These are phyloP conservation scores for Chlorophyllum brunneum DNA, from an alignment of 768 basidiomycete genomes.

Conservation along the genomic window DNA sequence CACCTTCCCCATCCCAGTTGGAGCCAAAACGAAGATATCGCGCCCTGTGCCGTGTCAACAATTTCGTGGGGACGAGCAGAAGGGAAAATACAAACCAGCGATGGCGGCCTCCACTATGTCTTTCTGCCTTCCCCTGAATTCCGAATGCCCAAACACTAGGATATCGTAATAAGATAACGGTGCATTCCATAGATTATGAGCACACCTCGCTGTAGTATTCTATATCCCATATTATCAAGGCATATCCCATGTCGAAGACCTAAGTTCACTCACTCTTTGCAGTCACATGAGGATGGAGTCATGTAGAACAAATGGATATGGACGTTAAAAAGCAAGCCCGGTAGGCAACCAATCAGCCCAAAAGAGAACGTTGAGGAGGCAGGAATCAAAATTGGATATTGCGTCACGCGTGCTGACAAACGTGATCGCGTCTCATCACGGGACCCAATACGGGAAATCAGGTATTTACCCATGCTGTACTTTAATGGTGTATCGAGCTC, in stretches of 20 bases:
- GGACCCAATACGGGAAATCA: neutral
- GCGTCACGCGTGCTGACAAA: neutral
- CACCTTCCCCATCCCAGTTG: conserved; percentile 90
- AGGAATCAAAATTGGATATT: too few relatives aligned
- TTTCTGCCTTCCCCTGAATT: conserved; percentile 75
- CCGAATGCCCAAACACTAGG: conserved; percentile 64
- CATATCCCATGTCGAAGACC: neutral
- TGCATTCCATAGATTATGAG: neutral
- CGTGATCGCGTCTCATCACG: neutral
- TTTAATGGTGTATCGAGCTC: neutral
- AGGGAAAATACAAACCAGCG: conserved; percentile 35
- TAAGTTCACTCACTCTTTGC: neutral
- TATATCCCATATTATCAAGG: neutral
- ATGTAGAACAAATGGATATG: neutral
- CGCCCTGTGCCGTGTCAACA: conserved; percentile 36
- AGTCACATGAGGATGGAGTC: neutral
- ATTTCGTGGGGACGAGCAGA: neutral
- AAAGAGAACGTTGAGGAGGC: neutral
- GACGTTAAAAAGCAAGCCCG: too few relatives aligned
- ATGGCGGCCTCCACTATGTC: conserved; percentile 72
- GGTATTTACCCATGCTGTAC: neutral
- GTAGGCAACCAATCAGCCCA: neutral
- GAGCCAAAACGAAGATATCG: conserved; percentile 78
- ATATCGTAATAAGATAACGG: neutral
- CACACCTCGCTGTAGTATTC: neutral